These are phyloP conservation scores for Acanthamoeba culbertsoni DNA, from an alignment of 208 protist species.

Conservation along the genomic window DNA sequence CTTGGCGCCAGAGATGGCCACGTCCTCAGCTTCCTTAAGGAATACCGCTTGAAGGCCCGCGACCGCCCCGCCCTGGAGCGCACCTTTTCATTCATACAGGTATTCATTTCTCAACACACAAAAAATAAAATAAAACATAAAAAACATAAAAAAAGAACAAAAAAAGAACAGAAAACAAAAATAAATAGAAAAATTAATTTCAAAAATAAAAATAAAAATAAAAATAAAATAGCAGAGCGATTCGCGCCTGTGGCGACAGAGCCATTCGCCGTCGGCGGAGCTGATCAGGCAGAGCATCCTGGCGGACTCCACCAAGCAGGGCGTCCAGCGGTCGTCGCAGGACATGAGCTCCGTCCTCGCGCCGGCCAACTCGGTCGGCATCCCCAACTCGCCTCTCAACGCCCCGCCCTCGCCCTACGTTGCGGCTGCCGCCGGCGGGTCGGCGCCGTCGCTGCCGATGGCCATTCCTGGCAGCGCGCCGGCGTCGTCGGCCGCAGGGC, in stretches of 20 bases:
- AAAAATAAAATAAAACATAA: neutral
- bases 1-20: neutral
- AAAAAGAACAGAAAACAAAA: neutral
- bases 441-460: neutral
- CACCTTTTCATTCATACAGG: slow-evolving; percentile 47
- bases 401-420: slow-evolving; percentile 6
- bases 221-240: neutral
- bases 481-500: neutral
- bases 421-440: neutral
- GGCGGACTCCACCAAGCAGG: neutral
- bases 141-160: neutral
- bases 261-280: slow-evolving; percentile 13
- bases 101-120: neutral
- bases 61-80: slow-evolving; percentile 18
- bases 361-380: neutral
- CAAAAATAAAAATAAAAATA: neutral
- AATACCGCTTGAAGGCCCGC: neutral
- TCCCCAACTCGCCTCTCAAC: neutral
- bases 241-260: neutral
- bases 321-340: neutral
- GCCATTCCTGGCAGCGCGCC: neutral
- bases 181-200: neutral
- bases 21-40: slow-evolving; percentile 51
- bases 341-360: neutral
- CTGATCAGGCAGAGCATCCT: slow-evolving; percentile 46